Evolutionary conservation across 2,329 filamentous ascomycete species (phyloP).

Genomic region (Coleophoma eucalyptorum): DNA sequence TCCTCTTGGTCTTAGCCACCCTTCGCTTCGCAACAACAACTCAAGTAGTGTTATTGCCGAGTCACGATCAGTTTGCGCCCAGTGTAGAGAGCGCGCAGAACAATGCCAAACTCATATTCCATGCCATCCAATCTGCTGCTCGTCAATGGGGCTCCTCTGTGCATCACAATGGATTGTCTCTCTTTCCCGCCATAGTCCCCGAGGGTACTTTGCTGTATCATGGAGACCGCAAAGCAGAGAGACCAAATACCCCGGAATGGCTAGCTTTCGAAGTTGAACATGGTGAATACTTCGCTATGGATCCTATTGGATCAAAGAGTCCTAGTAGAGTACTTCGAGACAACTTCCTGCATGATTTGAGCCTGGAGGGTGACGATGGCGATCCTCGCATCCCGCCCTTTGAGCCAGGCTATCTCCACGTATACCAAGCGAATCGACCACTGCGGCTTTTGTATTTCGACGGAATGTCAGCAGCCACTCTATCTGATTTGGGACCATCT

Average conservation of each 20-base stretch:
- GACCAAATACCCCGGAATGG: conserved; percentile 59
- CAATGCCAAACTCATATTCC: conserved; percentile 69
- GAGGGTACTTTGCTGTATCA: conserved; percentile 65
- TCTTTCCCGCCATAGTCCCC: conserved; percentile 64
- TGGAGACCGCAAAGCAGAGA: conserved; percentile 42
- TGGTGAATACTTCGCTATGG: conserved; percentile 59
- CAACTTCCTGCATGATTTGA: background rate
- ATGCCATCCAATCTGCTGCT: conserved; percentile 67
- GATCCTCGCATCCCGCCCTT: too few relatives aligned
- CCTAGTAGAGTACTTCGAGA: background rate
- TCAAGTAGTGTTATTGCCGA: too few relatives aligned
- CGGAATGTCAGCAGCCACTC: conserved; percentile 63
- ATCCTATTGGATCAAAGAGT: too few relatives aligned
- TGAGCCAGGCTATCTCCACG: conserved; percentile 56
- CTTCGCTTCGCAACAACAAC: too few relatives aligned
- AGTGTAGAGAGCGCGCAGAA: too few relatives aligned
- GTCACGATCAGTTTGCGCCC: too few relatives aligned
- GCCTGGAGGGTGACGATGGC: background rate
- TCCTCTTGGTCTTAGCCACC: too few relatives aligned
- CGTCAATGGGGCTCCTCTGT: conserved; percentile 71
- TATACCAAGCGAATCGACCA: conserved; percentile 52
- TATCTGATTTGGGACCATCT: conserved; percentile 56
- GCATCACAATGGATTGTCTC: conserved; percentile 72
- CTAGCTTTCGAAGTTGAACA: conserved; percentile 76
- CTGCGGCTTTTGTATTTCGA: conserved; percentile 63